phyloP scores from a whole-genome alignment of 768 basidiomycete species.

The Pisolithus albus region DNA sequence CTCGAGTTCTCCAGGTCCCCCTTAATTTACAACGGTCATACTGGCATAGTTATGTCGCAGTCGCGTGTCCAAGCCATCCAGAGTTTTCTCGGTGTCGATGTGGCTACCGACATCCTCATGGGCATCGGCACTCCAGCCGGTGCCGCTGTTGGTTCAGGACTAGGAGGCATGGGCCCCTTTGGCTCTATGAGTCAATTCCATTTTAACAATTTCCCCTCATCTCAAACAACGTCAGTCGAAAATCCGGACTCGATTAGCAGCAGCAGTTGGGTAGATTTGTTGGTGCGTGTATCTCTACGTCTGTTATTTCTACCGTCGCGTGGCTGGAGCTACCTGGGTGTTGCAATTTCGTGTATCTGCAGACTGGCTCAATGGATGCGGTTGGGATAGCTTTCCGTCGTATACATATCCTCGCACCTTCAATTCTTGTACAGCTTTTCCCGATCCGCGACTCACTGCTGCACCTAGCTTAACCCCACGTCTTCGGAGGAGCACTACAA shows the following conservation, averaged over 20 bases:
- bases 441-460: not conserved
- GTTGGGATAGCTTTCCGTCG: not conserved
- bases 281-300: slow-evolving; percentile 17
- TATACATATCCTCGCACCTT: not conserved
- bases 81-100: slow-evolving; percentile 41
- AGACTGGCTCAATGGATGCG: no score
- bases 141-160: slow-evolving; percentile 9
- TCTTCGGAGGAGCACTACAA: slow-evolving; percentile 59
- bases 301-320: not conserved
- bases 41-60: slow-evolving; percentile 68
- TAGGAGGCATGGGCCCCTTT: slow-evolving; percentile 21
- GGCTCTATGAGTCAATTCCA: slow-evolving; percentile 21
- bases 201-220: slow-evolving; percentile 18
- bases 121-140: slow-evolving; percentile 13
- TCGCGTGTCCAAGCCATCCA: slow-evolving; percentile 70
- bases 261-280: slow-evolving; percentile 24
- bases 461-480: slow-evolving; percentile 47
- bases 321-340: no score
- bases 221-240: slow-evolving; percentile 14
- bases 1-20: slow-evolving; percentile 49
- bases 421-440: not conserved
- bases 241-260: not conserved
- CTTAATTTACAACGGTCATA: slow-evolving; percentile 33
- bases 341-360: no score
- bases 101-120: slow-evolving; percentile 20